Evolutionary conservation across 2,329 filamentous ascomycete genomes (phyloP).

Genomic region (Aureobasidium musti): DNA sequence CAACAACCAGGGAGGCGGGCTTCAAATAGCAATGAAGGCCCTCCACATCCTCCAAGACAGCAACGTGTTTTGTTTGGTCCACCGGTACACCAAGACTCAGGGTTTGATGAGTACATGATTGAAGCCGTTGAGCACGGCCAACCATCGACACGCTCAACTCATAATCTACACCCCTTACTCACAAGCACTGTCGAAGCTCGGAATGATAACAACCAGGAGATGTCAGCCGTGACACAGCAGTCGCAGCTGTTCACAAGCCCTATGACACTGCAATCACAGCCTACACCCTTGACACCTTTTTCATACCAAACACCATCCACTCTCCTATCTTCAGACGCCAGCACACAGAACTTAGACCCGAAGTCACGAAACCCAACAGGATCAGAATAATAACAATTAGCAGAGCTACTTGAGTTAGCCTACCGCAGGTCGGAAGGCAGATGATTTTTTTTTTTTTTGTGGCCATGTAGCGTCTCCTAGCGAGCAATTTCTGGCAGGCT

Average conservation of each 20-base stretch:
- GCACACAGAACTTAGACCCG: neutral
- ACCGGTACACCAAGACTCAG: constrained; percentile 42
- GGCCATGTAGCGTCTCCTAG: neutral
- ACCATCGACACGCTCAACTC: neutral
- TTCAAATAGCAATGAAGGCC: neutral
- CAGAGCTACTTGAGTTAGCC: neutral
- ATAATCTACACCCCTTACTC: neutral
- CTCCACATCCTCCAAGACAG: neutral
- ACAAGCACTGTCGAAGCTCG: neutral
- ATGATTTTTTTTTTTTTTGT: neutral
- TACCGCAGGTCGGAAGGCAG: neutral
- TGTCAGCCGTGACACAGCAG: neutral
- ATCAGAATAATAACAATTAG: neutral
- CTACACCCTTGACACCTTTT: constrained; percentile 13
- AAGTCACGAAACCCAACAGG: neutral
- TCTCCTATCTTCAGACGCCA: neutral
- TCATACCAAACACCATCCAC: constrained; percentile 17
- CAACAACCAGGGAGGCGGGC: neutral
- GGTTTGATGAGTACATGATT: constrained; percentile 42
- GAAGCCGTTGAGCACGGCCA: constrained; percentile 29
- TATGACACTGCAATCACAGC: neutral
- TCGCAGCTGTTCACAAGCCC: neutral
- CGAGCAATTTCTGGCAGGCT: neutral
- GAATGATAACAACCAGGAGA: neutral
- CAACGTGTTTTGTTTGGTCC: constrained; percentile 23